Conservation (phyloP, 106 monocot genomes). For the Triglochin maritima region DNA sequence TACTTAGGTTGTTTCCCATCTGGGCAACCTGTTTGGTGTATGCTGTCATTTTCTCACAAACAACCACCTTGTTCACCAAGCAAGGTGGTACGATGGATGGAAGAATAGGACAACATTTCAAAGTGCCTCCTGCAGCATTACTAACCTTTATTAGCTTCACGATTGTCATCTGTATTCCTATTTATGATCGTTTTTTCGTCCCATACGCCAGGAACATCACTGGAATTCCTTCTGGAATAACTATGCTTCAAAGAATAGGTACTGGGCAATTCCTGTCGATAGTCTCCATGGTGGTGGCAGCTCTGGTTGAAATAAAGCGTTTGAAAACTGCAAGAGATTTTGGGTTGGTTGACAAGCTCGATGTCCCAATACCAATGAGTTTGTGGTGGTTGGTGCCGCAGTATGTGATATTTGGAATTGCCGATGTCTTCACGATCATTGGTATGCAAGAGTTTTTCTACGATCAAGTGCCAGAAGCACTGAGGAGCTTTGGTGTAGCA, state of each 20-base stretch:
- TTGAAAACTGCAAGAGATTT: slow-evolving; percentile 10
- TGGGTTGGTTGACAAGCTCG: slow-evolving; percentile 10
- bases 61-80: slow-evolving; percentile 23
- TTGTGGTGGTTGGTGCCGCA: slow-evolving; percentile 25
- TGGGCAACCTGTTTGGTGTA: slow-evolving; percentile 23
- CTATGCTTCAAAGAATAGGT: slow-evolving; percentile 24
- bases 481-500: slow-evolving; percentile 20
- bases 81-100: slow-evolving; percentile 24
- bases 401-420: slow-evolving; percentile 12
- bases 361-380: slow-evolving; percentile 9
- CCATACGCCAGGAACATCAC: slow-evolving; percentile 8
- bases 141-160: slow-evolving; percentile 19
- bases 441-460: slow-evolving; percentile 27
- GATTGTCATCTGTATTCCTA: slow-evolving; percentile 4
- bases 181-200: slow-evolving; percentile 13
- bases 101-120: slow-evolving; percentile 9
- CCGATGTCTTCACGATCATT: slow-evolving; percentile 16
- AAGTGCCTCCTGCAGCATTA: slow-evolving; percentile 15
- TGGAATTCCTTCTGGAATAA: slow-evolving; percentile 11
- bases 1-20: slow-evolving; percentile 10
- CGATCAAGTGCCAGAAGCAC: slow-evolving; percentile 14
- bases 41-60: slow-evolving; percentile 18
- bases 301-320: slow-evolving; percentile 14
- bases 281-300: slow-evolving; percentile 14
- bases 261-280: slow-evolving; percentile 8